Evolutionary conservation across 116 monocot species (phyloP), one percentile per base, ranked within the genome.

Genomic region (Zostera marina): DNA sequence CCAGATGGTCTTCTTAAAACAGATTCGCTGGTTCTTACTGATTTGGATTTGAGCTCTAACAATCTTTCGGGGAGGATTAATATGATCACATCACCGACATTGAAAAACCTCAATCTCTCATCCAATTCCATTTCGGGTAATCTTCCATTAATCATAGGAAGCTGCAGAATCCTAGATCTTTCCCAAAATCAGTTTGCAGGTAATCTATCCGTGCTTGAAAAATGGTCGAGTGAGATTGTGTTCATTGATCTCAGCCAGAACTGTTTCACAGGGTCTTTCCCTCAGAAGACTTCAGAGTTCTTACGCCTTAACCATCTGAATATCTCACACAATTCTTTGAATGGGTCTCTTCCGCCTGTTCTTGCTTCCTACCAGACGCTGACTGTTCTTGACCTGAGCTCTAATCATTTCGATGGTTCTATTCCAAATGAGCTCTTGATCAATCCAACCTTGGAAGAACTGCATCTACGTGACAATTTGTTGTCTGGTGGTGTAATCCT

Each of bases 11-110:
- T 96, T 64, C 73, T 96, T 43, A 85, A 85, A 61, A 89, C 78
- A 22, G 89, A 89, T 71, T 68, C 88, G 67, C 60, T 96, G 67
- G 96, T 89, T 12, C 69, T 96, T 10, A 82, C 64, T 51, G 82
- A 96, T 62, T 63, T 96, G 63, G 96, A 96, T 72, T 76, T 96
- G 76, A 85, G 96, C 70, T 69, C 82, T 12, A 96, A 96, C 58
- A 85, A 85, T 47, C 77, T 96, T 66, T 56, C 89, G 89, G 96
- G 96, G 22, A 74, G 73, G 17, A 83, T 96, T 39, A 78, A 85
- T 40, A 74, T 82, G 85, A 89, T 96, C 65, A 96, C 89, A 56
- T 96, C 96, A 8, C 73, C 89, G 11, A 85, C 80, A 14, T 61
- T 96, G 21, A 77, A 63, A 59, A 43, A 66, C 17, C 79, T 96